Evolutionary conservation across 139 green algal genomes (phyloP).

Genomic region (Micractinium sp.): DNA sequence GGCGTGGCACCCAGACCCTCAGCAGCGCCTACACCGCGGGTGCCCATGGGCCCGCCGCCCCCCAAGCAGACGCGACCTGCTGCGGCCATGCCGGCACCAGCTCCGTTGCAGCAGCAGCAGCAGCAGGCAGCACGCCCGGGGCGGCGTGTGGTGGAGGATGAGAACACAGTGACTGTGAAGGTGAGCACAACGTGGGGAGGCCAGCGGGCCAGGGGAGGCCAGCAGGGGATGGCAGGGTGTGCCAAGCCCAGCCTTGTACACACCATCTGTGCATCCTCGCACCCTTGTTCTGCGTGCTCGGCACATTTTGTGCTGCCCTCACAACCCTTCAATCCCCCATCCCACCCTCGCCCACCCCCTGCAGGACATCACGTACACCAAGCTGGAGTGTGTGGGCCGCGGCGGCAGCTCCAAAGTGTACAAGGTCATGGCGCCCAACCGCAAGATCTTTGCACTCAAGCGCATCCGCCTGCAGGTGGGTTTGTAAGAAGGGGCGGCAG

Average conservation of each 20-base stretch:
- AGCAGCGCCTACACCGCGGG: not conserved
- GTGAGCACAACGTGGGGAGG: not conserved
- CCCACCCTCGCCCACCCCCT: not conserved
- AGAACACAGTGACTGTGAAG: constrained; percentile 83
- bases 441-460: constrained; percentile 96
- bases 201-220: no score
- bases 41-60: constrained; percentile 35
- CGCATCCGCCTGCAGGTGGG: constrained; percentile 80
- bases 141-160: constrained; percentile 73
- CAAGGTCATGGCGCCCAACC: constrained; percentile 90
- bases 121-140: constrained; percentile 4
- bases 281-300: not conserved
- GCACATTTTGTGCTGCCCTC: not conserved
- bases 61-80: constrained; percentile 7
- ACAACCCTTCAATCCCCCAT: not conserved
- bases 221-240: no score
- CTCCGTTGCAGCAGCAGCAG: not conserved
- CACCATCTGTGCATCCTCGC: no score
- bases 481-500: not conserved
- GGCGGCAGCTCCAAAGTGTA: constrained; percentile 91
- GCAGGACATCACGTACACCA: constrained; percentile 80
- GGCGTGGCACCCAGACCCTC: not conserved
- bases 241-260: no score
- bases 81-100: not conserved
- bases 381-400: constrained; percentile 93